Base-by-base conservation (phyloP, 2,329 filamentous ascomycete species). In the Zasmidium citrigriseum region DNA sequence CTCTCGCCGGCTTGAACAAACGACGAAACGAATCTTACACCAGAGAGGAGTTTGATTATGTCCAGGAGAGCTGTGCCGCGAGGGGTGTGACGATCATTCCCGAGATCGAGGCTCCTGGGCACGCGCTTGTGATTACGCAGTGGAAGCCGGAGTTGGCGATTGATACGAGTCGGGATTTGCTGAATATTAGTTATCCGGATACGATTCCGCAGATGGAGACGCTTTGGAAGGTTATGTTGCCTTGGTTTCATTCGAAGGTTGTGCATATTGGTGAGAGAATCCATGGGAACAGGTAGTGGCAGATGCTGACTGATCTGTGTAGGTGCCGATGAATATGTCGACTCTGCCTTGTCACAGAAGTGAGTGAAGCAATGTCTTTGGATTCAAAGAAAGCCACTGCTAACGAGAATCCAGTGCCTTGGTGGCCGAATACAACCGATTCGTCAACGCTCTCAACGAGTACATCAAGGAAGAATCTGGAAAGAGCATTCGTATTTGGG, bases 61-160 rank as follows among this genome's bases (percentile, higher is more conserved):
- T 87, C 5, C 82, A 86, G 63, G 64, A 68, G 0, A 73, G 76
- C 44, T 86, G 84, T 60, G 83, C 79, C 0, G 70, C 76, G 0
- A 76, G 83, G 3, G 84, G 84, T 3, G 79, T 87, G 1, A 85
- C 83, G 0, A 72, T 87, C 1, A 75, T 86, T 3, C 83, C 84
- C 0, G 84, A 86, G 67, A 84, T 86, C 22, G 84, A 87, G 66
- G 77, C 82, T 0, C 84, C 84, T 0, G 84, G 83, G 0, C 84
- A 87, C 59, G 78, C 80, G 1, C 70, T 86, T 1, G 78, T 79
- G 4, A 78, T 86, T 22, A 81, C 81, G 0, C 83, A 86, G 64
- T 86, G 84, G 83, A 83, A 81, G 60, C 83, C 83, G 0, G 77
- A 85, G 59, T 69, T 86, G 16, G 83, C 78, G 0, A 71, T 84